Evolutionary conservation across 768 basidiomycete genomes (phyloP).

Genomic region (Hirschioporus abietinus): DNA sequence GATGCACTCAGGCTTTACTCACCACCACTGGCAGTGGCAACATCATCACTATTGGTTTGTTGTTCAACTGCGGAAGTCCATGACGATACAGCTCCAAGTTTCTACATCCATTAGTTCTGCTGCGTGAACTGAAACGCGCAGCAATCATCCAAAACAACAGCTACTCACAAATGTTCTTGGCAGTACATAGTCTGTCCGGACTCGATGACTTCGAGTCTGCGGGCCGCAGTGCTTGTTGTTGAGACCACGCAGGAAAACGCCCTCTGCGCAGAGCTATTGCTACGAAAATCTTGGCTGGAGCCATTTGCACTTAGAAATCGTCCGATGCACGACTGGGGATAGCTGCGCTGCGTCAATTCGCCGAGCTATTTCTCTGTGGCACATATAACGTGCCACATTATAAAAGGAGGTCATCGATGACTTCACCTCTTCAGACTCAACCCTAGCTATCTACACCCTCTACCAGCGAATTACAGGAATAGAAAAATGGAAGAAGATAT

Average conservation of each 20-base stretch:
- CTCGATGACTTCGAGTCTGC: background rate
- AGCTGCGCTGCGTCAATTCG: background rate
- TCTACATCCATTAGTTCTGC: background rate
- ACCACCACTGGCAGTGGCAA: too few relatives aligned
- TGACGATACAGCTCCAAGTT: background rate
- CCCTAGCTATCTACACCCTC: background rate
- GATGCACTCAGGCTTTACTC: too few relatives aligned
- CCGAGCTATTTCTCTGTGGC: background rate
- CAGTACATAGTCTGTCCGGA: background rate
- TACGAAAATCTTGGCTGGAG: background rate
- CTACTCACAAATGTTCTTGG: background rate
- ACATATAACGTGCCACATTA: background rate
- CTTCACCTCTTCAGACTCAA: background rate
- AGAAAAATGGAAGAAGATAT: background rate
- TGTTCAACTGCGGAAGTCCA: too few relatives aligned
- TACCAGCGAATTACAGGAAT: background rate
- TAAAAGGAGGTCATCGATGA: background rate
- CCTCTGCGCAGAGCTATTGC: too few relatives aligned
- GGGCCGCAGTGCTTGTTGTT: background rate
- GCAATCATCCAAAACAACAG: background rate
- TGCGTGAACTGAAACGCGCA: background rate
- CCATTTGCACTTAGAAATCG: background rate
- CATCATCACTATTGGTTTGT: too few relatives aligned
- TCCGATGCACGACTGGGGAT: background rate
- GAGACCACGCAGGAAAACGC: background rate